Conservation (phyloP, 1,284 basidiomycete species). For the Malassezia japonica region DNA sequence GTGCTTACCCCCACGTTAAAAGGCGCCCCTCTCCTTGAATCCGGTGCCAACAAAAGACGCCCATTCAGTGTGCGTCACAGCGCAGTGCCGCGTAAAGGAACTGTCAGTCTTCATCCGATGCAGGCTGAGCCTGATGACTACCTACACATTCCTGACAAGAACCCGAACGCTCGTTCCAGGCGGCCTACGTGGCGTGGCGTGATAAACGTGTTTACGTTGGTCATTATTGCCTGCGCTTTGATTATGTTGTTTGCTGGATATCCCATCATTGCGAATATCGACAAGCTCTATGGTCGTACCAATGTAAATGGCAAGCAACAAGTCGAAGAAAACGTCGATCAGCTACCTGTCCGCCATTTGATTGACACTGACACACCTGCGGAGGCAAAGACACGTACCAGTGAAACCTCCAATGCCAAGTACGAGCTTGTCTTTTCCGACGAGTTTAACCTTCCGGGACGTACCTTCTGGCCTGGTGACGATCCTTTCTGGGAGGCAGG, state of each 20-base stretch:
- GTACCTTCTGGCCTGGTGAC: constrained; percentile 51
- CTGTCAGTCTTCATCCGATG: constrained; percentile 13
- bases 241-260: constrained; percentile 45
- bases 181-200: constrained; percentile 28
- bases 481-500: constrained; percentile 46
- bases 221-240: constrained; percentile 27
- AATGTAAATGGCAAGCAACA: neutral
- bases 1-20: too few relatives aligned
- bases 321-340: neutral
- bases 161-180: constrained; percentile 27
- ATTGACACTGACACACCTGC: constrained; percentile 34
- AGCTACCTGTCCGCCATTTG: constrained; percentile 14
- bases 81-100: constrained; percentile 3
- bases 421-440: constrained; percentile 60
- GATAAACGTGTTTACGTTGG: constrained; percentile 35
- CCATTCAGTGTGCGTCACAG: neutral
- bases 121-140: constrained; percentile 37
- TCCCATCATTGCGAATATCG: constrained; percentile 35
- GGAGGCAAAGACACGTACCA: constrained; percentile 20
- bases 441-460: constrained; percentile 64
- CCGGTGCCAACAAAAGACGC: too few relatives aligned
- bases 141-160: constrained; percentile 27
- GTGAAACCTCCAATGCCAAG: constrained; percentile 4
- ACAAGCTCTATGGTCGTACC: constrained; percentile 20
- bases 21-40: too few relatives aligned